These are phyloP conservation scores for Ceratocystis papillata DNA, from an alignment of 2,329 filamentous ascomycete genomes.

Conservation along the genomic window DNA sequence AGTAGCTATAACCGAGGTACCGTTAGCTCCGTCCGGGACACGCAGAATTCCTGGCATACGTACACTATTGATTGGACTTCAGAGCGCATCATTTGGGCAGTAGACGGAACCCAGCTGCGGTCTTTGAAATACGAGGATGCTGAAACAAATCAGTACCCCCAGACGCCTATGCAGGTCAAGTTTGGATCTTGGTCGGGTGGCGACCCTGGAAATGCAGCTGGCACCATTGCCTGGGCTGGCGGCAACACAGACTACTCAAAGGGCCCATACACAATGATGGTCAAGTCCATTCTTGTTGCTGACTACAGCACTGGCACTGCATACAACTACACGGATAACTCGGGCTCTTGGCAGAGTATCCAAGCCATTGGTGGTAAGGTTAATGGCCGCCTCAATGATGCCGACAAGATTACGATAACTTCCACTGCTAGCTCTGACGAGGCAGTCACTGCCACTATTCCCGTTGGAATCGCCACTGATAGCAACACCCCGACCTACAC, in stretches of 20 bases:
- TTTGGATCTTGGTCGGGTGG: conserved; percentile 89
- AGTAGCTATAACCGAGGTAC: conserved; percentile 78
- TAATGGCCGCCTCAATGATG: conserved; percentile 53
- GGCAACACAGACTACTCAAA: conserved; percentile 73
- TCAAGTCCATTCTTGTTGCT: conserved; percentile 63
- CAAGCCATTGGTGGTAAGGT: conserved; percentile 65
- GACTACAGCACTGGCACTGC: conserved; percentile 88
- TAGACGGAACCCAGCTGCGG: conserved; percentile 66
- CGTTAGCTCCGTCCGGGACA: conserved; percentile 58
- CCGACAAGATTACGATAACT: conserved; percentile 42
- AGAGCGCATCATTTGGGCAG: conserved; percentile 74
- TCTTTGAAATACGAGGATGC: conserved; percentile 61
- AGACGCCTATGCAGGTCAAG: conserved; percentile 91
- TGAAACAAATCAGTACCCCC: conserved; percentile 67
- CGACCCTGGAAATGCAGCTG: conserved; percentile 64
- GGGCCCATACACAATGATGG: conserved; percentile 77
- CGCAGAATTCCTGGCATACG: conserved; percentile 66
- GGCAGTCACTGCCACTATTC: conserved; percentile 57
- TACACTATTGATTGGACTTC: conserved; percentile 90
- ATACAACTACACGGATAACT: conserved; percentile 71
- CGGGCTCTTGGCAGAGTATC: conserved; percentile 74
- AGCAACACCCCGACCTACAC: conserved; percentile 43
- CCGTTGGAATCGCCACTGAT: conserved; percentile 54
- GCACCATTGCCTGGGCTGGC: conserved; percentile 82
- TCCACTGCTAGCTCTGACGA: conserved; percentile 44